Evolutionary conservation across 2,329 filamentous ascomycete species (phyloP), one percentile per base, ranked within the genome.

Genomic region (Cordyceps cateniannulata): DNA sequence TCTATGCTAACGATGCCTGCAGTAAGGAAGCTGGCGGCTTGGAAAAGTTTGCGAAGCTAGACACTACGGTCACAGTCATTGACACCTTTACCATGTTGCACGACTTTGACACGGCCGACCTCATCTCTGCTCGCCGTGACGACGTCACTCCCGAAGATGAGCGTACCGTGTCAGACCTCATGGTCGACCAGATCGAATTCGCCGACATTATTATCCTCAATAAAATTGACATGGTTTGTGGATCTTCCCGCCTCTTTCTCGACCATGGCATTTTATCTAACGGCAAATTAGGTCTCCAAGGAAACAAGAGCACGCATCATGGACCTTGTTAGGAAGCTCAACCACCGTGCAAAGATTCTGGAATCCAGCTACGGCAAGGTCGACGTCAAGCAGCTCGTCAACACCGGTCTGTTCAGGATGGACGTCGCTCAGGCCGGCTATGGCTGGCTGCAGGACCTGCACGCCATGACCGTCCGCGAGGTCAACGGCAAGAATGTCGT

Each of bases 131-230:
- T 24, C 80, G 88, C 2, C 84, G 77, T 14, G 79, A 86, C 5
- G 85, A 87, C 29, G 83, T 87, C 1, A 77, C 82, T 5, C 70
- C 83, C 0, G 88, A 91, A 65, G 88, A 91, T 62, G 87, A 91
- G 65, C 77, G 88, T 0, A 90, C 86, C 0, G 87, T 91, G 2
- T 89, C 87, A 0, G 87, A 91, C 65, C 78, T 91, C 0, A 88
- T 90, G 80, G 86, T 89, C 0, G 88, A 91, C 65, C 88, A 91
- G 67, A 88, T 91, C 62, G 88, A 91, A 71, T 91, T 91, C 66
- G 87, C 88, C 0, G 87, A 91, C 65, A 86, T 90, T 7, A 80
- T 91, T 16, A 79, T 90, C 3, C 73, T 90, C 22, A 91, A 91
- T 73, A 91, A 91, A 71, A 76, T 82, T 6, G 86, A 90, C 63